phyloP scores from a whole-genome alignment of 768 basidiomycete species.

The Lactarius sanguifluus region DNA sequence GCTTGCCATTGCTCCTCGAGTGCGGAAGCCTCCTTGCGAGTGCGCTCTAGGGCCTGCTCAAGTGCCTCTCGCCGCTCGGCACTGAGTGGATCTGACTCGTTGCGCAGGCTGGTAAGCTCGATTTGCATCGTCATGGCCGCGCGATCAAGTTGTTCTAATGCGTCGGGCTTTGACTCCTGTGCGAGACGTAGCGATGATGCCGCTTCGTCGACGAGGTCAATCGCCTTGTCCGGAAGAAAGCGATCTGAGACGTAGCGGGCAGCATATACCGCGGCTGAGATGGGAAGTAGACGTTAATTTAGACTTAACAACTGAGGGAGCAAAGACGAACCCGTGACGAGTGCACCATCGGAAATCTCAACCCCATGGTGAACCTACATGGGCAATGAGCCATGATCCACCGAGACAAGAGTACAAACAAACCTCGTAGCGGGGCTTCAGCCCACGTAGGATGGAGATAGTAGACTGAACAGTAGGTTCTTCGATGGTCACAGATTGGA shows the following conservation, averaged over 20 bases:
- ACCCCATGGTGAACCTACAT: slow-evolving; percentile 77
- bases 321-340: slow-evolving; percentile 68
- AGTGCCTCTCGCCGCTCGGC: slow-evolving; percentile 69
- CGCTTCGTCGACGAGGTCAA: slow-evolving; percentile 92
- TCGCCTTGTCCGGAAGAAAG: slow-evolving; percentile 88
- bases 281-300: background rate
- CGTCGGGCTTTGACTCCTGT: slow-evolving; percentile 86
- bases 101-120: slow-evolving; percentile 85
- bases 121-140: slow-evolving; percentile 87
- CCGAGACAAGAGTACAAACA: background rate
- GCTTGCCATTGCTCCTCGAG: slow-evolving; percentile 73
- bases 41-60: slow-evolving; percentile 58
- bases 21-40: slow-evolving; percentile 59
- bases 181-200: slow-evolving; percentile 83
- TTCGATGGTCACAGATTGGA: slow-evolving; percentile 86
- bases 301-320: background rate
- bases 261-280: slow-evolving; percentile 74
- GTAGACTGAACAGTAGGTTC: slow-evolving; percentile 86
- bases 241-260: slow-evolving; percentile 86
- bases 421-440: slow-evolving; percentile 79
- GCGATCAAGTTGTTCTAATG: slow-evolving; percentile 77
- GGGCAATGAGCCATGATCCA: background rate
- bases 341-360: slow-evolving; percentile 82
- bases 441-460: slow-evolving; percentile 82
- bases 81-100: slow-evolving; percentile 82